Conservation (phyloP, 495 filamentous ascomycete species). For the Xylaria cubensis region DNA sequence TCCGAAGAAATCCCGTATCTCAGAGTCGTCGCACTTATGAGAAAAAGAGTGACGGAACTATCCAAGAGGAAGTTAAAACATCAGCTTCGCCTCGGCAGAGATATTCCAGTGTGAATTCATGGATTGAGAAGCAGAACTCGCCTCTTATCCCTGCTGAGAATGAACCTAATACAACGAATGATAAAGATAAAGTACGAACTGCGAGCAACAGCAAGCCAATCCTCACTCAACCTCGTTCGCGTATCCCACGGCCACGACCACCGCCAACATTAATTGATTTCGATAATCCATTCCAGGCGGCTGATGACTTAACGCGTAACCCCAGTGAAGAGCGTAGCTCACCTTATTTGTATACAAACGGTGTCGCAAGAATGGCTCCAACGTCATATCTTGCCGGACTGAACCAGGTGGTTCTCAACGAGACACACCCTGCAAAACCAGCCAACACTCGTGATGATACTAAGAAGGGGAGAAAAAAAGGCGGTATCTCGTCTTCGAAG, state of each 20-base stretch:
- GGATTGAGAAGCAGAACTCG: not conserved
- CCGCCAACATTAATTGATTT: not conserved
- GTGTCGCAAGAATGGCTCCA: not conserved
- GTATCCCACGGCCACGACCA: conserved; percentile 13
- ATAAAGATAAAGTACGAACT: not conserved
- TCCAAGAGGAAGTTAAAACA: not conserved
- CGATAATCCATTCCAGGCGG: not conserved
- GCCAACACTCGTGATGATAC: not conserved
- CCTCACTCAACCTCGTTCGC: not conserved
- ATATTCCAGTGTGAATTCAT: not conserved
- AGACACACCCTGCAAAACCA: not conserved
- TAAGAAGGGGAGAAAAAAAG: not conserved
- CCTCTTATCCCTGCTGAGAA: not conserved
- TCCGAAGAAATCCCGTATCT: not conserved
- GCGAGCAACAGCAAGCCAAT: not conserved
- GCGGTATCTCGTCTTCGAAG: not conserved
- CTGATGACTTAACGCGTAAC: not conserved
- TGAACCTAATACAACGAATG: not conserved
- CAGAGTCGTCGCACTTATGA: not conserved
- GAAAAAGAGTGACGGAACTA: not conserved
- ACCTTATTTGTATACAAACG: not conserved
- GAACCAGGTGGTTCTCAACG: not conserved
- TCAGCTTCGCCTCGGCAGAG: not conserved
- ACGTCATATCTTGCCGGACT: not conserved
- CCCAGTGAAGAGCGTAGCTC: not conserved